Base-by-base conservation (phyloP, 2,329 filamentous ascomycete species). In the Monascus ruber region DNA sequence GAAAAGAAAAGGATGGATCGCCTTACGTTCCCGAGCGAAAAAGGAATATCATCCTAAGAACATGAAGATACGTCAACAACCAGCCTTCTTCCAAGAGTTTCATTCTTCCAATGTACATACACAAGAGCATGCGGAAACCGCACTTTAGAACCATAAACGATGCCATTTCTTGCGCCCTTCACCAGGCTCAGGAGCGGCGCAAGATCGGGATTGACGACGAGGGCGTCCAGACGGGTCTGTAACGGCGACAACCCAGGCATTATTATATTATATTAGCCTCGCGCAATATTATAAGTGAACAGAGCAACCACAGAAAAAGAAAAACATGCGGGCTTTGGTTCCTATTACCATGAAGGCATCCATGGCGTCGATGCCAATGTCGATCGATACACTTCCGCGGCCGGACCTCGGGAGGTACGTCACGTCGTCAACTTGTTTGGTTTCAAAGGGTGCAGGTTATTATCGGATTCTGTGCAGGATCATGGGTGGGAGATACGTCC, bases 71-170 rank as follows among this genome's bases (percentile, higher is more conserved):
- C 17, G 17, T 17, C 17, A 17, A 17, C 17, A 17, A 17, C 17
- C 17, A 17, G 17, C 17, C 17, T 17, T 17, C 17, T 17, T 17
- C 17, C 17, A 17, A 17, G 17, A 17, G 17, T 17, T 17, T 17
- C 17, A 17, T 17, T 17, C 17, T 17, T 17, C 17, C 3, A 17
- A 17, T 17, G 17, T 17, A 17, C 69, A 47, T 71, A 79, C 74
- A 98, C 91, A 51, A 98, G 75, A 44, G 91, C 91, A 69, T 98
- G 91, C 48, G 91, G 91, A 69, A 98, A 96, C 47, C 91, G 88
- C 64, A 98, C 86, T 76, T 96, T 96, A 54, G 85, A 79, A 44
- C 91, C 91, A 67, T 98, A 98, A 47, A 98, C 86, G 49, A 88
- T 81, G 62, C 91, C 91, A 78, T 96, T 98, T 66, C 91, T 86